These are phyloP conservation scores for Cetradonia linearis DNA, from an alignment of 495 filamentous ascomycete genomes.

Conservation along the genomic window DNA sequence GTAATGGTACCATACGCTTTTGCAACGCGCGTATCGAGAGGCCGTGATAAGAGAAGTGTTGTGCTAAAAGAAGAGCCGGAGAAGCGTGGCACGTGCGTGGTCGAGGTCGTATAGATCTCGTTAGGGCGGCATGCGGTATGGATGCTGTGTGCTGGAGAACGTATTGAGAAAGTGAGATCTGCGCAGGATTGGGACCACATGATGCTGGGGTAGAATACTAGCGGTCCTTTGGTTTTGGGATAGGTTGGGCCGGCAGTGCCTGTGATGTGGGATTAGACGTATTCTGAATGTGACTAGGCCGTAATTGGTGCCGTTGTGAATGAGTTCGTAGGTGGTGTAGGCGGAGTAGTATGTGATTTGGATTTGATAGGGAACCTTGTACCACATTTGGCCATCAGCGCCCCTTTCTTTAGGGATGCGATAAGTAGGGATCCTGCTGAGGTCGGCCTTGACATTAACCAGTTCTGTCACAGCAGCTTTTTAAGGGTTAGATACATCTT, in stretches of 20 bases:
- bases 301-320: slow-evolving; percentile 25
- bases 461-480: slow-evolving; percentile 13
- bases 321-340: slow-evolving; percentile 26
- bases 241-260: background rate
- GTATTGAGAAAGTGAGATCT: background rate
- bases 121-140: background rate
- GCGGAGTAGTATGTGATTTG: slow-evolving; percentile 26
- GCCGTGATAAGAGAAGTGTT: too few species aligned
- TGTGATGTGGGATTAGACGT: slow-evolving; percentile 18
- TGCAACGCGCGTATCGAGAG: too few species aligned
- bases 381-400: slow-evolving; percentile 25
- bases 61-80: too few species aligned
- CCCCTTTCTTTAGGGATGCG: slow-evolving; percentile 11
- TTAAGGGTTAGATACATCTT: too few species aligned
- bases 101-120: background rate
- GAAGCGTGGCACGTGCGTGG: too few species aligned
- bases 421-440: slow-evolving; percentile 15
- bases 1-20: too few species aligned
- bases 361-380: slow-evolving; percentile 24
- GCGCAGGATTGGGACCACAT: background rate
- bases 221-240: background rate
- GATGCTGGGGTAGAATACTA: background rate
- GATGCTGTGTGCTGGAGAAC: background rate
- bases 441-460: slow-evolving; percentile 17
- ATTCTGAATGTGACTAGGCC: slow-evolving; percentile 26